These are phyloP conservation scores for Trametes elegans DNA, from an alignment of 768 basidiomycete species.

Conservation along the genomic window DNA sequence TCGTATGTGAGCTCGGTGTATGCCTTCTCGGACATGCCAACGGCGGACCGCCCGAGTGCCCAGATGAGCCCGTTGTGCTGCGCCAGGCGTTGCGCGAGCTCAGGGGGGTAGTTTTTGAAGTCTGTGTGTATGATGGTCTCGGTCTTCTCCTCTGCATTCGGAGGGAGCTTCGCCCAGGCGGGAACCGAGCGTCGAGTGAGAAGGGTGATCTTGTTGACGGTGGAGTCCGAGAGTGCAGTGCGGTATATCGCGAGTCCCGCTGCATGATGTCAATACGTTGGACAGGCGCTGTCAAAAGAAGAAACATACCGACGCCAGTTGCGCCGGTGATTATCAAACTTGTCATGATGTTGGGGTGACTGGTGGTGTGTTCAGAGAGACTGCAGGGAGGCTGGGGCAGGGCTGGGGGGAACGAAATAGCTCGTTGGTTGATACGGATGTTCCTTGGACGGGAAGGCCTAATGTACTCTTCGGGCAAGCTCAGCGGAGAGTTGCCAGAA, in stretches of 20 bases:
- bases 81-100: constrained; percentile 30
- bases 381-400: not conserved
- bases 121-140: constrained; percentile 33
- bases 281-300: not conserved
- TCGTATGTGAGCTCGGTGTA: constrained; percentile 37
- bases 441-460: too few species aligned
- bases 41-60: constrained; percentile 33
- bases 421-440: too few species aligned
- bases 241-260: constrained; percentile 37
- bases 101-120: constrained; percentile 33
- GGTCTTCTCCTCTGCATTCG: constrained; percentile 30
- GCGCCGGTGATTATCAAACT: constrained; percentile 34
- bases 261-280: constrained; percentile 2
- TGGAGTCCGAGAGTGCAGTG: constrained; percentile 31
- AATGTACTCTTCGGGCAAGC: too few species aligned
- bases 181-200: constrained; percentile 35
- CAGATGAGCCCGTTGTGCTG: constrained; percentile 37
- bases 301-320: constrained; percentile 32
- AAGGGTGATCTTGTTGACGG: constrained; percentile 32
- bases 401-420: too few species aligned
- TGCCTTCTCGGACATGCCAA: constrained; percentile 32
- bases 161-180: constrained; percentile 30
- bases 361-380: not conserved
- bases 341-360: constrained; percentile 19
- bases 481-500: too few species aligned